These are phyloP conservation scores for Yamadazyma olivae DNA, from an alignment of 805 yeast species.

Conservation along the genomic window DNA sequence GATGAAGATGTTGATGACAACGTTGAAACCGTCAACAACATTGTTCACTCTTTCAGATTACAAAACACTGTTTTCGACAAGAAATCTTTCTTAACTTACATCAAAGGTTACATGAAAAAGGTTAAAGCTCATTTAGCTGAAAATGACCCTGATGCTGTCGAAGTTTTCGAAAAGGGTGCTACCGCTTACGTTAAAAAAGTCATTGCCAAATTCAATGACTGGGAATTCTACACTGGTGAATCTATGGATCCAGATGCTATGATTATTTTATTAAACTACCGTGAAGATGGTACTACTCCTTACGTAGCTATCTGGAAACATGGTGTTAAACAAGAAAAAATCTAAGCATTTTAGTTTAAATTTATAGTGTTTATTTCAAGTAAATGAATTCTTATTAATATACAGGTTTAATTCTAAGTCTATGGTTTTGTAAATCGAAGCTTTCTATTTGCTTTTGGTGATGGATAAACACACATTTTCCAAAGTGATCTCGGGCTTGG, in stretches of 20 bases:
- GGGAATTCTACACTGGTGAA: constrained; percentile 99
- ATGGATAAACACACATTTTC: constrained; percentile 63
- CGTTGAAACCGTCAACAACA: constrained; percentile 92
- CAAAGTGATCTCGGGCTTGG: constrained; percentile 52
- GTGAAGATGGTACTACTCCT: constrained; percentile 99
- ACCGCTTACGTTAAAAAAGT: constrained; percentile 94
- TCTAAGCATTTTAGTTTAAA: constrained; percentile 55
- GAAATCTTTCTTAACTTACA: constrained; percentile 94
- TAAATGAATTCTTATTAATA: background rate
- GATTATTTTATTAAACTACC: constrained; percentile 97
- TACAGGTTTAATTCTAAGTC: background rate
- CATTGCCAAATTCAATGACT: constrained; percentile 92
- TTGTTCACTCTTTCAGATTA: constrained; percentile 97
- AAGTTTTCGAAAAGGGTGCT: constrained; percentile 96
- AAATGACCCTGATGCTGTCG: constrained; percentile 81
- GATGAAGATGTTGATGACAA: constrained; percentile 76
- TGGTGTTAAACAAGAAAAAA: constrained; percentile 87
- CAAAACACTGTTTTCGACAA: constrained; percentile 96
- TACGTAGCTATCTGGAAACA: constrained; percentile 98
- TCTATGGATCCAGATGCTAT: constrained; percentile 99
- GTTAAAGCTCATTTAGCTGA: constrained; percentile 91
- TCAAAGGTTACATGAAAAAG: constrained; percentile 98
- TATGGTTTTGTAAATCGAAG: background rate
- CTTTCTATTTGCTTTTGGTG: background rate
- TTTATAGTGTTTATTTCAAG: constrained; percentile 1